Evolutionary conservation across 495 filamentous ascomycete species (phyloP).

Genomic region (Parathielavia hyrcaniae): DNA sequence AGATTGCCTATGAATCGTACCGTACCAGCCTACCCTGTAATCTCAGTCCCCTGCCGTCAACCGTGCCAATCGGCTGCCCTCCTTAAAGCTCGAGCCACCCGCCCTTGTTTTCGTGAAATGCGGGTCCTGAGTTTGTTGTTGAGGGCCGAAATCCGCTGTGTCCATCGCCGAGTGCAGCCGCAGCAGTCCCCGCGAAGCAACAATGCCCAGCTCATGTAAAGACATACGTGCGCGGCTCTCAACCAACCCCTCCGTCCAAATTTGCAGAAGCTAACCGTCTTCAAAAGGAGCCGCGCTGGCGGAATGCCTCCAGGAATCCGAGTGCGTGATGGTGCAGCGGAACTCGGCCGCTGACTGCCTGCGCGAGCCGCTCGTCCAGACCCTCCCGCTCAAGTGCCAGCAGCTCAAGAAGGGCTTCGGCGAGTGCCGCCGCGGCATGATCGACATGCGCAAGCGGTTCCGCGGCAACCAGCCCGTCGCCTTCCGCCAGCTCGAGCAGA

Average conservation of each 20-base stretch:
- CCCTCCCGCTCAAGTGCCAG: conserved; percentile 79
- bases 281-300: conserved; percentile 77
- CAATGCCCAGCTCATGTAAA: conserved; percentile 93
- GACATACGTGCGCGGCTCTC: conserved; percentile 64
- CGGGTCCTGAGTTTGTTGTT: not conserved
- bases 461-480: conserved; percentile 86
- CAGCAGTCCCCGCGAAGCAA: conserved; percentile 25
- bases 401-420: conserved; percentile 87
- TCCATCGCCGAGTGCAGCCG: conserved; percentile 1
- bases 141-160: not conserved
- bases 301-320: conserved; percentile 86
- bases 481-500: conserved; percentile 54
- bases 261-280: not conserved
- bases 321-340: conserved; percentile 88
- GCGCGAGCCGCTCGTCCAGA: conserved; percentile 65
- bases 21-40: not conserved
- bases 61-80: not conserved
- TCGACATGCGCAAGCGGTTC: conserved; percentile 99
- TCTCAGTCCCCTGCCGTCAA: not conserved
- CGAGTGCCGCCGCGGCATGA: conserved; percentile 91
- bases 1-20: no score
- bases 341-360: conserved; percentile 84
- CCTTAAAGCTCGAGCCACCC: not conserved
- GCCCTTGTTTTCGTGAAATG: not conserved
- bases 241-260: not conserved